Evolutionary conservation across 2,329 filamentous ascomycete genomes (phyloP), one percentile per base, ranked within the genome.

Genomic region (Colletotrichum noveboracense): DNA sequence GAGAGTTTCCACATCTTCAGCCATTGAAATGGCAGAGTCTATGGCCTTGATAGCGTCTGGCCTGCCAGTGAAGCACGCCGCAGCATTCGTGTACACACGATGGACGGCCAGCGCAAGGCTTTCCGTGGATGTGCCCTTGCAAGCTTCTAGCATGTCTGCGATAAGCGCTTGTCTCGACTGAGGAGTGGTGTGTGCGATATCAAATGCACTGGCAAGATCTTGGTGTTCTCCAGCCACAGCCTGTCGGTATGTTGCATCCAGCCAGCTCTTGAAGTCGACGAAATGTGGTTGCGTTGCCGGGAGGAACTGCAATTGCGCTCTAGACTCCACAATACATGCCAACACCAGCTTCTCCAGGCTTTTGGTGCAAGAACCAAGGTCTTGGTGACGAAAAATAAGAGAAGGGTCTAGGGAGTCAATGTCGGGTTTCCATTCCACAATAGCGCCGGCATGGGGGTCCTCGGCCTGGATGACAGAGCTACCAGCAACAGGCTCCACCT

Each of bases 341-440:
- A 76, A 28, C 7, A 30, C 66, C 66, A 76, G 6, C 5, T 43
- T 67, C 1, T 76, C 61, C 9, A 76, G 38, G 3, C n/a, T 21
- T 12, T 4, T 21, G 9, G 9, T 8, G 34, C 24, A 36, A 13
- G 18, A 9, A 16, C 4, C 48, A 3, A 62, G 32, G 7, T 30
- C 43, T 6, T 48, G 64, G 4, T 4, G 14, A 7, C 34, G 36
- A 10, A 76, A 2, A 5, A 71, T 38, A n/a, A 18, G 48, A 24
- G 52, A 7, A 5, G 18, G 30, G 18, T 55, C 38, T 16, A 62
- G 32, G 21, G 75, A 71, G 55, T 75, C 61, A 10, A 66, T 24
- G n/a, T 76, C 71, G 18, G 71, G 74, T 34, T 71, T 76, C 74
- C 74, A 76, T 3, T 75, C 61, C 6, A 76, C 66, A 4, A 70